These are phyloP conservation scores for Carpinus fangiana DNA, from an alignment of 306 rosid genomes.

Conservation along the genomic window DNA sequence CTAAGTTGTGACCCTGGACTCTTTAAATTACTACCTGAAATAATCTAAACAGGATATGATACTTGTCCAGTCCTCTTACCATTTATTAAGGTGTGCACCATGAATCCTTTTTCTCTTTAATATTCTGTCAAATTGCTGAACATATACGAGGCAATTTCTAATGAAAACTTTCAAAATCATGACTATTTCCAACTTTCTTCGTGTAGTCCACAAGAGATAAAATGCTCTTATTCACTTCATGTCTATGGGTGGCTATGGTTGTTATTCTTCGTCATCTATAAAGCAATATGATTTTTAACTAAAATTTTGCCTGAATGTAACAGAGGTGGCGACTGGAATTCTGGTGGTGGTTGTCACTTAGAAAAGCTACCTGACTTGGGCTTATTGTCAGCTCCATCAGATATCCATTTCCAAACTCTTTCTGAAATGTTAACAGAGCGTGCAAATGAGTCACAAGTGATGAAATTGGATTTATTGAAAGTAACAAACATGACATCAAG, in stretches of 20 bases:
- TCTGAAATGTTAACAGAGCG: constrained; percentile 48
- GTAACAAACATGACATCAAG: constrained; percentile 65
- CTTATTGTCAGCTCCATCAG: constrained; percentile 33
- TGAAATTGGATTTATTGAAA: constrained; percentile 60
- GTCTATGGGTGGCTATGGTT: neutral
- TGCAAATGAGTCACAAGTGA: constrained; percentile 33
- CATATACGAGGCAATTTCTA: neutral
- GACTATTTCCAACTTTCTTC: neutral
- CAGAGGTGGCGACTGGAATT: constrained; percentile 89
- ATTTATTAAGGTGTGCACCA: neutral
- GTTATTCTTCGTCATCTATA: constrained; percentile 3
- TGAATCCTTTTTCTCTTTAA: neutral
- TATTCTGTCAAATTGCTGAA: neutral
- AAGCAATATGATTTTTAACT: constrained; percentile 19
- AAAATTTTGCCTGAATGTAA: constrained; percentile 25
- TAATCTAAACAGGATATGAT: neutral
- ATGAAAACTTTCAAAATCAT: neutral
- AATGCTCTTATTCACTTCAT: neutral
- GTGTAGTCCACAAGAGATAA: constrained; percentile 7
- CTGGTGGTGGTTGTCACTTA: constrained; percentile 84
- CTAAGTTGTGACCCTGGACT: neutral
- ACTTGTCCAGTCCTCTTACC: neutral
- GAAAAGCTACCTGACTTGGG: constrained; percentile 74
- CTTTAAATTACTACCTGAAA: neutral
- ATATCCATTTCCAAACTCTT: constrained; percentile 42